Percentiles rank a stretch among this genome's conserved stretches.
phyloP scores from a whole-genome alignment of 176 grass and related monocot genomes.

The Lolium multiflorum region DNA sequence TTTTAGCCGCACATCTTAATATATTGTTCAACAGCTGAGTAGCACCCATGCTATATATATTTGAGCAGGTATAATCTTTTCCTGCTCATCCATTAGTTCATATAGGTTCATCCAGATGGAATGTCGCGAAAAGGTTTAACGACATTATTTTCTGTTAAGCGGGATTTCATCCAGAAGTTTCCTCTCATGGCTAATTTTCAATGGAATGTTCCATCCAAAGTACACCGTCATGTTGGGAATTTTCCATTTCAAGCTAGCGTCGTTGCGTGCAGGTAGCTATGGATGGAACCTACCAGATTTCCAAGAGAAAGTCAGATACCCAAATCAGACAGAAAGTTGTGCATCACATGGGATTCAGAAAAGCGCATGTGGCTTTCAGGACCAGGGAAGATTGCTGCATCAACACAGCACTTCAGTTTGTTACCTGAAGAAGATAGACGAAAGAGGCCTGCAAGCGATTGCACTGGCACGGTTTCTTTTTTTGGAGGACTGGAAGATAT shows the following conservation, averaged over 20 bases:
- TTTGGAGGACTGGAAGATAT: neutral
- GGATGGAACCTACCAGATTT: slow-evolving; percentile 4
- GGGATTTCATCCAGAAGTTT: slow-evolving; percentile 28
- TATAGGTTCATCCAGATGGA: neutral
- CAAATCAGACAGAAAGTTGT: slow-evolving; percentile 2
- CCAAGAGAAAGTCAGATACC: neutral
- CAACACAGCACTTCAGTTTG: neutral
- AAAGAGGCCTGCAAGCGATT: neutral
- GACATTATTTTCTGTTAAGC: neutral
- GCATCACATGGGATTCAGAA: slow-evolving; percentile 4
- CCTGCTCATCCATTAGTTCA: neutral
- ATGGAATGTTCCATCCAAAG: slow-evolving; percentile 1
- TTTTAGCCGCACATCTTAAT: neutral
- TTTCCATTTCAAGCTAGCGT: slow-evolving; percentile 8
- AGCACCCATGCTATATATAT: slow-evolving; percentile 15
- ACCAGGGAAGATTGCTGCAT: neutral
- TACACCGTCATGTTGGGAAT: neutral
- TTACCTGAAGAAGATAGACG: neutral
- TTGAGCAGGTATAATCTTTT: slow-evolving; percentile 33
- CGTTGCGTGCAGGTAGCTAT: neutral
- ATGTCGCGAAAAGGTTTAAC: neutral
- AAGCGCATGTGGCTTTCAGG: slow-evolving; percentile 5
- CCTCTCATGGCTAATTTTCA: slow-evolving; percentile 1
- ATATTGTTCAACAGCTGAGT: neutral
- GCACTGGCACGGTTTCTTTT: neutral